Conservation (phyloP, 164 flowering plant genomes). For the Nelumbo lutea region DNA sequence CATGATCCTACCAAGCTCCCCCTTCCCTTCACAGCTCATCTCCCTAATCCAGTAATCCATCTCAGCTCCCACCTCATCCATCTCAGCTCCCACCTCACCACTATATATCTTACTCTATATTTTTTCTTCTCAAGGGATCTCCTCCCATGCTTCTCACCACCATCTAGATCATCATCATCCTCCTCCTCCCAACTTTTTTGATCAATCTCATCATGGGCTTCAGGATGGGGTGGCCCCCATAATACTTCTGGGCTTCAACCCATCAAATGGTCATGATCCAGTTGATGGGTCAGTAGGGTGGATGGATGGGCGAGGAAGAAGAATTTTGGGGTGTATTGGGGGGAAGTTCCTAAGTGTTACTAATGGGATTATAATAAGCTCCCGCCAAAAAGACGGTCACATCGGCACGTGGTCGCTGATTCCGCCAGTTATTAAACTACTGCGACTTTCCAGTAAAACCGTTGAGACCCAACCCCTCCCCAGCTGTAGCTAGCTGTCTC, state of each 20-base stretch:
- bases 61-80: no score
- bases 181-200: no score
- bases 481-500: conserved; percentile 88
- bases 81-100: background rate
- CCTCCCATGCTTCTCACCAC: background rate
- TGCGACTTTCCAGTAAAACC: conserved; percentile 43
- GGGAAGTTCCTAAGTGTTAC: background rate
- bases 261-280: no score
- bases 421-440: conserved; percentile 48
- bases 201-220: no score
- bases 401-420: conserved; percentile 79
- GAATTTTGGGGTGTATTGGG: background rate
- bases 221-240: no score
- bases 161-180: background rate
- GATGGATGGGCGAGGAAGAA: background rate
- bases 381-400: conserved; percentile 21
- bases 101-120: background rate
- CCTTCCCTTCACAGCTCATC: conserved; percentile 28
- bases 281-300: no score
- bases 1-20: conserved; percentile 15
- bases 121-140: background rate
- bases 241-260: no score
- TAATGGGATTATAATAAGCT: background rate
- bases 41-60: background rate
- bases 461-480: conserved; percentile 32